Evolutionary conservation across 2,329 filamentous ascomycete genomes (phyloP), one percentile per base, ranked within the genome.

Genomic region (Claviceps pusilla): DNA sequence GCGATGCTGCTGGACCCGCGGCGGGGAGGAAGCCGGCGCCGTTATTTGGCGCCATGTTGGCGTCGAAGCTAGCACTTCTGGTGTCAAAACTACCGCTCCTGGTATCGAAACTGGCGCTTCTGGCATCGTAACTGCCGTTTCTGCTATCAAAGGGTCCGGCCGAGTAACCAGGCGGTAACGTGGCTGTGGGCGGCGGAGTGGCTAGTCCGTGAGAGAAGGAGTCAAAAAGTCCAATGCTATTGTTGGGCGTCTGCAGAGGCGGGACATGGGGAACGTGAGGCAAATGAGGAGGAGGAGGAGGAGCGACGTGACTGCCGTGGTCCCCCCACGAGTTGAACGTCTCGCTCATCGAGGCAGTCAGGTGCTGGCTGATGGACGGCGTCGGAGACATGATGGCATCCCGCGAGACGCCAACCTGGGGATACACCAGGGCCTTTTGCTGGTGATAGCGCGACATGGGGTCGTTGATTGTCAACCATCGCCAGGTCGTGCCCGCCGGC

Each of bases 391-490:
- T 77, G 66, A 79, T 65, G 43, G 68, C 66, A 54, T 78, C 73
- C 46, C 68, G 58, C 10, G 67, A 62, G 50, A 71, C 62, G 5
- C 59, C 60, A 4, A 63, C 56, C 16, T 64, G 64, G 1, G 69
- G 69, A 53, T 69, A 69, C 28, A 71, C 67, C 24, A 71, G 63
- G 10, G 71, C 69, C 59, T 69, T 69, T 62, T 76, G 72, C 66
- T 80, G 76, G 61, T 82, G 78, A 55, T 77, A 75, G 48, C 76
- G 72, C n/a, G 77, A 79, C 57, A 76, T 75, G 35, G 79, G 78
- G 60, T 82, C 78, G 55, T 81, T 72, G 54, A 80, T 75, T 11
- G 77, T 80, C 55, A 84, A 66, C 70, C 82, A 83, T 29, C 78
- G 72, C 81, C 80, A 84, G 42, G 73, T 76, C 1, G 79, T 80